A percentile compares a stretch with the other conserved stretches of the same genome.
These are phyloP conservation scores for Arthrocladium fulminans DNA, from an alignment of 2,329 filamentous ascomycete species.

Conservation along the genomic window DNA sequence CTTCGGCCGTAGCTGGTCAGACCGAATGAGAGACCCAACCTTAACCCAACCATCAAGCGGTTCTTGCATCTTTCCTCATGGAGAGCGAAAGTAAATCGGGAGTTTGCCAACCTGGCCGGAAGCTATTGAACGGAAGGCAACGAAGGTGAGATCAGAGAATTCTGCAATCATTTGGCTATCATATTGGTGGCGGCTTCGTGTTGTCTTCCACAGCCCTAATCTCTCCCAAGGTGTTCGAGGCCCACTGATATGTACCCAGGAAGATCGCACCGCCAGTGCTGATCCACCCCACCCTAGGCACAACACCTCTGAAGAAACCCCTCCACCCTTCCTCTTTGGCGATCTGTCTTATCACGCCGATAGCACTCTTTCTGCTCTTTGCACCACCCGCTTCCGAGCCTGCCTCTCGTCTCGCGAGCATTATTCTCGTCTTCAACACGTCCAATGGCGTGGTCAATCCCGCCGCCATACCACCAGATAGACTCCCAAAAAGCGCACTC, in stretches of 20 bases:
- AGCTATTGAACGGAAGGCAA: no score
- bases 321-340: slow-evolving; percentile 40
- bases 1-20: no score
- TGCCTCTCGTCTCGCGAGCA: slow-evolving; percentile 67
- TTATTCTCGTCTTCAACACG: slow-evolving; percentile 92
- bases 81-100: no score
- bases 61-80: no score
- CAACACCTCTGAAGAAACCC: slow-evolving; percentile 47
- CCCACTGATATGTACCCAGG: slow-evolving; percentile 85
- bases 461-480: slow-evolving; percentile 77
- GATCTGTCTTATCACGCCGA: slow-evolving; percentile 54
- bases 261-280: slow-evolving; percentile 91
- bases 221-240: slow-evolving; percentile 60
- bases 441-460: slow-evolving; percentile 86
- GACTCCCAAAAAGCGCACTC: slow-evolving; percentile 74
- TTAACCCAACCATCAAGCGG: no score
- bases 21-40: no score
- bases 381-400: slow-evolving; percentile 36
- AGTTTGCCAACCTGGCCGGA: no score
- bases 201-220: neutral
- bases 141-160: no score
- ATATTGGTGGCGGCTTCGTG: neutral
- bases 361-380: slow-evolving; percentile 27
- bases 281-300: slow-evolving; percentile 87
- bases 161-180: no score